Percentiles rank a stretch among this genome's conserved stretches.
Evolutionary conservation across 2,329 filamentous ascomycete genomes (phyloP).

Genomic region (Aureobasidium lini): DNA sequence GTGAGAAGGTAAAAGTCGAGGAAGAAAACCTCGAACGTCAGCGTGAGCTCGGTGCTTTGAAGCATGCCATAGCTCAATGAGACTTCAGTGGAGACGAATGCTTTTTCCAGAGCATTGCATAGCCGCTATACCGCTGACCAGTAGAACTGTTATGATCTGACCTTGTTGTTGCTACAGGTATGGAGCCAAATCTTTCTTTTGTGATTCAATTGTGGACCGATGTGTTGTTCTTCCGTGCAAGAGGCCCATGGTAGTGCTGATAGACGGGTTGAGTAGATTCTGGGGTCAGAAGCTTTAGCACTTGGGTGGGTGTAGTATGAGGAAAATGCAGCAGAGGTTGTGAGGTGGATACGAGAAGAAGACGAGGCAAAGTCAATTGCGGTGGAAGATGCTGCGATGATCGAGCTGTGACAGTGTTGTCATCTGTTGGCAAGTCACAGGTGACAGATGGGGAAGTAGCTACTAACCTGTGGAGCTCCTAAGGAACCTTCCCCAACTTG

Average conservation of each 20-base stretch:
- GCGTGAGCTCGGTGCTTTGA: neutral
- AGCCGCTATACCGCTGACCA: neutral
- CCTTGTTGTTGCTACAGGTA: neutral
- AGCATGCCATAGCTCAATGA: neutral
- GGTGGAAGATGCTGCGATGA: neutral
- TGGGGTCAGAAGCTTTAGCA: neutral
- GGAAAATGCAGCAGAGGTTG: neutral
- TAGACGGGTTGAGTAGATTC: neutral
- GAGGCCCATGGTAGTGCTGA: neutral
- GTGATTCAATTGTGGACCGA: neutral
- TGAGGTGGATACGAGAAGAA: neutral
- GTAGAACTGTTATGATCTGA: neutral
- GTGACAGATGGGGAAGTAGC: neutral
- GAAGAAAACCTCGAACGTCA: neutral
- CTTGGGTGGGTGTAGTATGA: neutral
- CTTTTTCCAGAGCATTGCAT: neutral
- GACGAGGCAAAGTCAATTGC: neutral
- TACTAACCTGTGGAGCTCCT: neutral
- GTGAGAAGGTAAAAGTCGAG: neutral
- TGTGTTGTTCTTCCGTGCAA: neutral
- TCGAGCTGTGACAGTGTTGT: neutral
- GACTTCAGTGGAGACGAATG: neutral
- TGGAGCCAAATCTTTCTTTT: neutral
- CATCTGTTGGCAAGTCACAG: neutral
- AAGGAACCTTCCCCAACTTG: neutral